Percentiles rank a stretch among this genome's conserved stretches.
Conservation (phyloP, 306 rosid species). For the Corylus americana region DNA sequence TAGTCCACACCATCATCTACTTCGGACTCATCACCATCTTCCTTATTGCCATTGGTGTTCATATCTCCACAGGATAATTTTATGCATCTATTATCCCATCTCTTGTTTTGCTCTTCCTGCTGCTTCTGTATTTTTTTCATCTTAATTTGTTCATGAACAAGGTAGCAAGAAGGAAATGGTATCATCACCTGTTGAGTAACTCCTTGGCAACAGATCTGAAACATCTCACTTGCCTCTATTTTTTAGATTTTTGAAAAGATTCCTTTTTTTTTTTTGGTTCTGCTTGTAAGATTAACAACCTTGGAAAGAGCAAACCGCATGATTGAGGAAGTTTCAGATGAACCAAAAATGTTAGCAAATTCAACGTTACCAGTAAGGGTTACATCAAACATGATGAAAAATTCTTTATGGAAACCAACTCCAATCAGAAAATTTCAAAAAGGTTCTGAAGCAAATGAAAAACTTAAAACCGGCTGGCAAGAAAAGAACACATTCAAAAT, state of each 20-base stretch:
- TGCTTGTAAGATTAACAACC: not conserved
- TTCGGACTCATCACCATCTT: conserved; percentile 70
- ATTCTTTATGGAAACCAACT: not conserved
- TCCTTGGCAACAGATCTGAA: not conserved
- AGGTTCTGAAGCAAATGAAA: no score
- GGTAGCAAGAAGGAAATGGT: not conserved
- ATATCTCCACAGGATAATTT: conserved; percentile 46
- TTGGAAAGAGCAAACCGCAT: no score
- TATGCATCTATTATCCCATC: not conserved
- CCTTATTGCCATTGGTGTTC: conserved; percentile 75
- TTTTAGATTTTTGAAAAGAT: not conserved
- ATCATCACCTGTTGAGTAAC: not conserved
- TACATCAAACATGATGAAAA: no score
- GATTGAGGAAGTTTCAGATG: no score
- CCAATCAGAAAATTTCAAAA: no score
- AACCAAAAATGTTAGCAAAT: no score
- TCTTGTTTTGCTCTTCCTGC: not conserved
- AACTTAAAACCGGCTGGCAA: no score
- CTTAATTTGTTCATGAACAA: not conserved
- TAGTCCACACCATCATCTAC: conserved; percentile 72
- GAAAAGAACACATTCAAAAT: no score
- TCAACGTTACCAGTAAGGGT: no score
- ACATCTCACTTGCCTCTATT: not conserved
- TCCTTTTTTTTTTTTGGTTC: not conserved
- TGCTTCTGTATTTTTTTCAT: not conserved